Percentiles rank a stretch among this genome's conserved stretches.
Evolutionary conservation across 208 protist genomes (phyloP).

Genomic region (Naegleria lovaniensis): DNA sequence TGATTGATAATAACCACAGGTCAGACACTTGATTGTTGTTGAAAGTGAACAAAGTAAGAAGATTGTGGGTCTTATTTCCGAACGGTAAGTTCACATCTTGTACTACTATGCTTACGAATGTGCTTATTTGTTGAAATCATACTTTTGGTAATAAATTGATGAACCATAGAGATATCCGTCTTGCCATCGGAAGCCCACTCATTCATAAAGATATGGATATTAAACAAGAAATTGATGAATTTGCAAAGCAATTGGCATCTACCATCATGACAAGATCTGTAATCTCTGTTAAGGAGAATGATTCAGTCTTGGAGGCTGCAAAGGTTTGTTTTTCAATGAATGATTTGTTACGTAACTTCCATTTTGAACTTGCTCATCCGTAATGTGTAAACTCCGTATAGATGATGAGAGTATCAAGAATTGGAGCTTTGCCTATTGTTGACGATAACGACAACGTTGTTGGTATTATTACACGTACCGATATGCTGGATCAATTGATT

Average conservation of each 20-base stretch:
- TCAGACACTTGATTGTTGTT: background rate
- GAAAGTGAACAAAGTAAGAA: background rate
- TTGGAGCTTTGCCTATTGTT: background rate
- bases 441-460: background rate
- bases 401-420: background rate
- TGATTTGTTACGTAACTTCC: no score
- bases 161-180: slow-evolving; percentile 6
- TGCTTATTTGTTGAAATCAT: no score
- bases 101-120: no score
- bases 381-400: no score
- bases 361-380: no score
- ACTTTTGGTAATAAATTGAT: no score
- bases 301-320: background rate
- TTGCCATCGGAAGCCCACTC: background rate
- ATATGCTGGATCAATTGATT: slow-evolving; percentile 19
- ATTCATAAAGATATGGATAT: background rate
- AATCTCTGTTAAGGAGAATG: background rate
- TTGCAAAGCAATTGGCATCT: background rate
- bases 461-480: background rate
- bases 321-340: background rate
- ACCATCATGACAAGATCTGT: background rate
- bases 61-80: background rate
- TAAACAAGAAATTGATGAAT: background rate
- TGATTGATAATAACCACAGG: background rate
- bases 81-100: background rate